A percentile compares a stretch with the other conserved stretches of the same genome.
Evolutionary conservation across 306 rosid species (phyloP).

Genomic region (Cucumis sativus): DNA sequence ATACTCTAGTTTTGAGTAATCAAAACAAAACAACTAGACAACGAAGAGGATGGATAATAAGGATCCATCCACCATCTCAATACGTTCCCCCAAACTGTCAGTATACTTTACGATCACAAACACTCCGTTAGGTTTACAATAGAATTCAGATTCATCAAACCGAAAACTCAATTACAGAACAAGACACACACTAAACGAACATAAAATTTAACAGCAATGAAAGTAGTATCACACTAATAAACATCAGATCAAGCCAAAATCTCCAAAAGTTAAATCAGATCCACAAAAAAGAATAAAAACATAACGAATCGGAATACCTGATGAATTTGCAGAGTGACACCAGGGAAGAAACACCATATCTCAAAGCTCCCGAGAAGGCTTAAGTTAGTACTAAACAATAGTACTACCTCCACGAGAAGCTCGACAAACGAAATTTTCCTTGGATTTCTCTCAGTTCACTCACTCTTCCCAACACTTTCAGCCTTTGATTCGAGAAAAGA

Average conservation of each 20-base stretch:
- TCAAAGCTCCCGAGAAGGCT: constrained; percentile 8
- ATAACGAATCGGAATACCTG: constrained; percentile 1
- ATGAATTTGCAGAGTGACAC: background rate
- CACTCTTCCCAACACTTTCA: constrained; percentile 2
- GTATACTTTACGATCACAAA: background rate
- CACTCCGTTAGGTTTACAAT: background rate
- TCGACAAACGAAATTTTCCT: background rate
- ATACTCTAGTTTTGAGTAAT: background rate
- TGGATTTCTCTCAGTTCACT: background rate
- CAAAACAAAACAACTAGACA: background rate
- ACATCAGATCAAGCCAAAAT: constrained; percentile 1
- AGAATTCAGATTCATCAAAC: background rate
- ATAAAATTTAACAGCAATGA: background rate
- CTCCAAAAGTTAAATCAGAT: background rate
- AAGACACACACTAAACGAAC: background rate
- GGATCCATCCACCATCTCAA: background rate
- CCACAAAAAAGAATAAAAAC: background rate
- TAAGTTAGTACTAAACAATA: background rate
- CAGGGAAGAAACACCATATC: background rate
- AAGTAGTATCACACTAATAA: background rate
- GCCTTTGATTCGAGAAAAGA: background rate
- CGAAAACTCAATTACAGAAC: background rate
- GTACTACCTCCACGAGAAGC: background rate
- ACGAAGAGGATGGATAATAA: background rate
- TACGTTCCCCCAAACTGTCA: background rate